A percentile compares a stretch with the other conserved stretches of the same genome.
These are phyloP conservation scores for Plasmodium falciparum DNA, from an alignment of 169 alveolate species.

Conservation along the genomic window DNA sequence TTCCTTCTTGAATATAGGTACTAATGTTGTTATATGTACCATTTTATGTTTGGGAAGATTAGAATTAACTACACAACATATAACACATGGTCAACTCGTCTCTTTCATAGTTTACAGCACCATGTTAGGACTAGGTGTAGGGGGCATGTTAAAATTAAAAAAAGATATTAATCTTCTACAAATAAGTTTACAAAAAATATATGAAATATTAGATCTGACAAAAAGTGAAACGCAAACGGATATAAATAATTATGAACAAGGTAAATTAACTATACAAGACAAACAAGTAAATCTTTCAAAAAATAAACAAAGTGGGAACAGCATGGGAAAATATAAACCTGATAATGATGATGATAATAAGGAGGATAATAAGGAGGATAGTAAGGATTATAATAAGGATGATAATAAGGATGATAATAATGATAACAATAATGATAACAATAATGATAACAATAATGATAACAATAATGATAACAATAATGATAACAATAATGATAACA, in stretches of 20 bases:
- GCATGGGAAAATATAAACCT: no score
- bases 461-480: background rate
- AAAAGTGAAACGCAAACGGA: background rate
- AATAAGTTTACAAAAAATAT: conserved; percentile 40
- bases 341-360: background rate
- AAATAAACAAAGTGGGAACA: no score
- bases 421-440: background rate
- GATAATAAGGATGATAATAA: no score
- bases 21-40: conserved; percentile 54
- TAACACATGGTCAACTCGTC: conserved; percentile 59
- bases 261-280: no score
- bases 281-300: no score
- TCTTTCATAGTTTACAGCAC: conserved; percentile 62
- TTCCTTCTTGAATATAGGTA: conserved; percentile 66
- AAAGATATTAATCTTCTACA: conserved; percentile 42
- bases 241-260: background rate
- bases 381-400: no score
- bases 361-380: background rate
- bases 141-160: conserved; percentile 46
- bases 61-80: conserved; percentile 24
- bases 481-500: no score
- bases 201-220: conserved; percentile 31
- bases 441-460: background rate
- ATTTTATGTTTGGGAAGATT: conserved; percentile 53
- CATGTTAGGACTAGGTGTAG: conserved; percentile 54